Conservation (phyloP, 1,284 basidiomycete species). For the Tilletia indica region DNA sequence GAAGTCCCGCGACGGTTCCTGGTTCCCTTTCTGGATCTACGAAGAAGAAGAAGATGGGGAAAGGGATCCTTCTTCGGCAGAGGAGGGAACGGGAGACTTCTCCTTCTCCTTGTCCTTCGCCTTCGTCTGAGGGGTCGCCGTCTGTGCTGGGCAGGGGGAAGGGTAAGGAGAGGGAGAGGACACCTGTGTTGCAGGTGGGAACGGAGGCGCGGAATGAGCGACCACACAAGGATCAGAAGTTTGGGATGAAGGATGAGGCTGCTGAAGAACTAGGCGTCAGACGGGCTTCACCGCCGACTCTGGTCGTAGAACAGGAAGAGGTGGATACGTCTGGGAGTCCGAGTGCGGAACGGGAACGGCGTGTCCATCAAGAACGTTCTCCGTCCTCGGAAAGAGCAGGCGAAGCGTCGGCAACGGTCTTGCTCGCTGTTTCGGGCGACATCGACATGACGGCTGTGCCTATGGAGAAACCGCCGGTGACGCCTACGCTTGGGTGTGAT, state of each 20-base stretch:
- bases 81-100: not conserved
- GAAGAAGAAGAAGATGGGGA: too few species aligned
- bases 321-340: not conserved
- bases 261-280: too few species aligned
- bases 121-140: not conserved
- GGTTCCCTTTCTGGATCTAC: not conserved
- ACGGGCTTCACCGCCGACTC: not conserved
- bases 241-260: not conserved
- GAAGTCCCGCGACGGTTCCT: not conserved
- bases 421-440: too few species aligned
- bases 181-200: not conserved
- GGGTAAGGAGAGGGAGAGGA: not conserved
- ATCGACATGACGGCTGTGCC: too few species aligned
- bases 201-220: constrained; percentile 8
- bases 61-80: not conserved
- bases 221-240: constrained; percentile 5
- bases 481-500: not conserved
- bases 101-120: not conserved
- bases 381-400: too few species aligned
- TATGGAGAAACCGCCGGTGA: not conserved
- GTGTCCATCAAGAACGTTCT: too few species aligned
- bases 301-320: not conserved
- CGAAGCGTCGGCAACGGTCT: too few species aligned
- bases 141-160: not conserved
- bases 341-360: not conserved